phyloP scores from a whole-genome alignment of 148 eudicot genomes.

The Salicornia ramosissima region DNA sequence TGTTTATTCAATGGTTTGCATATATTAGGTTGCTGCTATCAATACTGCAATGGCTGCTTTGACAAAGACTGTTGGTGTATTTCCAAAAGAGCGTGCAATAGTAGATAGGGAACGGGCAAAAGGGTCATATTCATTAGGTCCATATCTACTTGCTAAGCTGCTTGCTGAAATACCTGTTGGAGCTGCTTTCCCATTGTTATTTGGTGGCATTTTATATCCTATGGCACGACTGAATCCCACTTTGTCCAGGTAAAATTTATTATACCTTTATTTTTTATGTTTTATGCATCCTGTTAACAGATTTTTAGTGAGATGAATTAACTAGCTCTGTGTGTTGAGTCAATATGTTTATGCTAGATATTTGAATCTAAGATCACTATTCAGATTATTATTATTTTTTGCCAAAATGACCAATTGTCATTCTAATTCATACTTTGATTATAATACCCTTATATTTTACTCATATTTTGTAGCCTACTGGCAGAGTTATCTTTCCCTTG shows the following conservation, averaged over 20 bases:
- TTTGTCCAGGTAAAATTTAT: slow-evolving; percentile 59
- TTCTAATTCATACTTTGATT: too few species aligned
- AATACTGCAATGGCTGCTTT: slow-evolving; percentile 99
- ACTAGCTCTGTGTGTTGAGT: not conserved
- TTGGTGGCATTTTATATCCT: slow-evolving; percentile 86
- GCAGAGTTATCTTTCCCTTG: not conserved
- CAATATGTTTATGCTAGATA: not conserved
- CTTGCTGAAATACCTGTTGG: slow-evolving; percentile 93
- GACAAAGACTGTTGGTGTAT: slow-evolving; percentile 91
- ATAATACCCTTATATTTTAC: not conserved
- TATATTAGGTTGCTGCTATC: slow-evolving; percentile 85
- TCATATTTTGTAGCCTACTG: not conserved
- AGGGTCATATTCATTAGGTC: slow-evolving; percentile 80
- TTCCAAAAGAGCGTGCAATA: slow-evolving; percentile 96
- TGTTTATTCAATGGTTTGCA: not conserved
- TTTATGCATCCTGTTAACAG: not conserved
- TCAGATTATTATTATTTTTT: not conserved
- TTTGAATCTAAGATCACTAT: not conserved
- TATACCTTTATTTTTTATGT: too few species aligned
- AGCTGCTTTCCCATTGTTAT: slow-evolving; percentile 88
- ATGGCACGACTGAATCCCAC: slow-evolving; percentile 96
- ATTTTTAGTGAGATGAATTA: not conserved
- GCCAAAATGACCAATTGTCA: not conserved
- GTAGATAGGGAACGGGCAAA: slow-evolving; percentile 94
- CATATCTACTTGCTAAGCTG: slow-evolving; percentile 83